phyloP scores from a whole-genome alignment of 306 rosid genomes.

The Prunus mira region DNA sequence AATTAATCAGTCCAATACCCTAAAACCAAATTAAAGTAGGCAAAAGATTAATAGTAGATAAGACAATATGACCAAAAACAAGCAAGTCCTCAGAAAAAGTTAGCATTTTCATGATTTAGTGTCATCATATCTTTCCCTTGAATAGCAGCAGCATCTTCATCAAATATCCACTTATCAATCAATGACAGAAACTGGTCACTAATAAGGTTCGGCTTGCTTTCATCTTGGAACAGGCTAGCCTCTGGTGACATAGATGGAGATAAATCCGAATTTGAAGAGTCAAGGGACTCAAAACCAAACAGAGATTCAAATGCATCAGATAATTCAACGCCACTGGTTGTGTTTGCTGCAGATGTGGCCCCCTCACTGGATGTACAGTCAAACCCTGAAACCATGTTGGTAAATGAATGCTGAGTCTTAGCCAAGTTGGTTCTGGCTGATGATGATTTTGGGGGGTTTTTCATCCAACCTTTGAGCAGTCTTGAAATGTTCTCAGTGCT shows the following conservation, averaged over 20 bases:
- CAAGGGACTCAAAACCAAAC: conserved; percentile 57
- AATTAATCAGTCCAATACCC: conserved; percentile 24
- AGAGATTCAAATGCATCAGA: conserved; percentile 44
- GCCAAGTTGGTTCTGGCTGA: background rate
- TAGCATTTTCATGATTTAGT: conserved; percentile 22
- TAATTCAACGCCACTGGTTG: conserved; percentile 13
- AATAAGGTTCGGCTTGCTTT: conserved; percentile 37
- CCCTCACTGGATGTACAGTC: conserved; percentile 52
- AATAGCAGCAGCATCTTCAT: conserved; percentile 38
- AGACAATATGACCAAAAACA: conserved; percentile 3
- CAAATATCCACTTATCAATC: conserved; percentile 88
- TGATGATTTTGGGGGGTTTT: conserved; percentile 29
- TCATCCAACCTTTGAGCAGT: conserved; percentile 48
- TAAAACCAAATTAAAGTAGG: conserved; percentile 12
- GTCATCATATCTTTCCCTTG: conserved; percentile 44
- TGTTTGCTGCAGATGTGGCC: conserved; percentile 23
- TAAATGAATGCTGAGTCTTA: conserved; percentile 25
- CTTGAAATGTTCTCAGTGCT: conserved; percentile 52
- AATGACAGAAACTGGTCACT: conserved; percentile 37
- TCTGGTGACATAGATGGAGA: conserved; percentile 59
- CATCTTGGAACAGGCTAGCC: conserved; percentile 49
- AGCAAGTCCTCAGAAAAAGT: conserved; percentile 29
- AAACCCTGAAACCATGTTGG: conserved; percentile 7
- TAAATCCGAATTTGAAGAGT: conserved; percentile 59
- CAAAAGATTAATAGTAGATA: background rate